Base-by-base conservation (phyloP, 352 stramenopile species). In the Phytophthora brassicae region DNA sequence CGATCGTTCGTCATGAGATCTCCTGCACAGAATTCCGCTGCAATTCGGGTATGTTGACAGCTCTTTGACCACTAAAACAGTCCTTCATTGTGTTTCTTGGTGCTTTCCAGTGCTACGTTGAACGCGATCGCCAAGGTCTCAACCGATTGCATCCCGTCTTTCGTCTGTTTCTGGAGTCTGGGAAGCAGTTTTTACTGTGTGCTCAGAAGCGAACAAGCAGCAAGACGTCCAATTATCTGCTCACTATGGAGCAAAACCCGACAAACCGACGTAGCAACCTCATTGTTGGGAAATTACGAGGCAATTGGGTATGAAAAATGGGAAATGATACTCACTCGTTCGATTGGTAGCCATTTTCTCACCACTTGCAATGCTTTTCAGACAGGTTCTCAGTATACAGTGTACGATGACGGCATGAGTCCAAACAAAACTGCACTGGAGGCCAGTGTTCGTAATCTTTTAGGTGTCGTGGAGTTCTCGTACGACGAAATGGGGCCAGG, bases 401-500 rank as follows among this genome's bases (percentile, higher is more conserved):
- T 89, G 31, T 88, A 80, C 47, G 64, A 91, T 41, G 60, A 81
- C 22, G 81, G 79, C 2, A 62, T 88, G 52, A 88, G 69, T 52
- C 80, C 77, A 0, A 54, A 7, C 28, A 77, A 81, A 43, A 80
- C 72, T 0, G 72, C 75, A 3, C 41, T 86, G 3, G 76, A 79
- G 13, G 61, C 66, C 20, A 86, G 62, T 43, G 65, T 86, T 14
- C 81, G 77, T 8, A 63, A 50, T 20, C 64, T 88, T 13, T 60
- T 93, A 6, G 77, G 57, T 1, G 24, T 77, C 3, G 47, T 91
- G 11, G 75, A 84, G 43, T 89, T 88, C 24, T 76, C 72, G 14
- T 90, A 90, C 60, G 84, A 93, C 47, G 79, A 88, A 5, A 86
- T 89, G 62, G 79, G 81, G 0, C 81, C 81, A 14, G 81, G 81